These are phyloP conservation scores for Aspergillus carlsbadensis DNA, from an alignment of 495 filamentous ascomycete genomes.

Conservation along the genomic window DNA sequence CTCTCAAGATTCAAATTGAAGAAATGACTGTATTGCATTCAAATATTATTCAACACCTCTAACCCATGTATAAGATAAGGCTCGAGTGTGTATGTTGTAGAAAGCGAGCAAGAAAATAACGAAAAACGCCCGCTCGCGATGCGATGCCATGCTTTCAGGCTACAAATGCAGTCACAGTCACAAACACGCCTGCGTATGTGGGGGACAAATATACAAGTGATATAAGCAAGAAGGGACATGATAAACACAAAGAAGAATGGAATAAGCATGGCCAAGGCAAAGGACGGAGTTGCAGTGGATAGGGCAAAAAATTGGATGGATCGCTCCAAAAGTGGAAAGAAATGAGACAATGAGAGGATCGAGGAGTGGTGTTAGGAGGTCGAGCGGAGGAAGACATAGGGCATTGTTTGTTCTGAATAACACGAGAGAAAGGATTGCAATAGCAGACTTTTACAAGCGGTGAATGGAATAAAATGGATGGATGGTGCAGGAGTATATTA, in stretches of 20 bases:
- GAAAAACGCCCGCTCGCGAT: slow-evolving; percentile 13
- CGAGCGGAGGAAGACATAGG: no score
- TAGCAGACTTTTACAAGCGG: not conserved
- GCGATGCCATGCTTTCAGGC: not conserved
- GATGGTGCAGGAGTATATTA: slow-evolving; percentile 3
- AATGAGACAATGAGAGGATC: no score
- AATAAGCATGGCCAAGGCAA: no score
- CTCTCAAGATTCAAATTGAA: no score
- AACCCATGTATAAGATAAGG: not conserved
- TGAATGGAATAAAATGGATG: not conserved
- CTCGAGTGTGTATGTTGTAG: not conserved
- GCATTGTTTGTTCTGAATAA: no score
- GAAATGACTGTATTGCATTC: not conserved
- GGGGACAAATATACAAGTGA: not conserved
- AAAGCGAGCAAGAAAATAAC: no score
- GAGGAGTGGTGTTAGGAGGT: no score
- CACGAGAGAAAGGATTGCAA: not conserved
- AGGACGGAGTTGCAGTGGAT: no score
- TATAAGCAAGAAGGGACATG: not conserved
- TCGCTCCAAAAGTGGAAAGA: no score
- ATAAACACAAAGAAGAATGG: no score
- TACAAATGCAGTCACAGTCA: slow-evolving; percentile 7
- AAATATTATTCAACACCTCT: not conserved
- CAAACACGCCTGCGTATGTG: slow-evolving; percentile 3
- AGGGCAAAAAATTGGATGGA: no score